These are phyloP conservation scores for Aspergillus niger DNA, from an alignment of 2,329 filamentous ascomycete genomes.

Conservation along the genomic window DNA sequence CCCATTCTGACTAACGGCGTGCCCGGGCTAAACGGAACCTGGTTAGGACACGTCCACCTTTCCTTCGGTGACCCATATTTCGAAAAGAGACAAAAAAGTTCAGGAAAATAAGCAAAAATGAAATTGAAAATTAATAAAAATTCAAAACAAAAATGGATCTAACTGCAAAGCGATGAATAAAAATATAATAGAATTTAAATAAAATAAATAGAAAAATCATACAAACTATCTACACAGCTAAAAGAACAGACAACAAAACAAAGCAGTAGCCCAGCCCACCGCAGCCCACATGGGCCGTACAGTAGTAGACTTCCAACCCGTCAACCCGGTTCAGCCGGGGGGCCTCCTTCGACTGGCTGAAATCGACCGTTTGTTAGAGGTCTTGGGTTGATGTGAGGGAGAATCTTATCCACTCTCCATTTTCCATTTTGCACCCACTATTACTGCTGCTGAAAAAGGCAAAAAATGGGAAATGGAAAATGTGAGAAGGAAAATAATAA, in stretches of 20 bases:
- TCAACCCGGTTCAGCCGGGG: slow-evolving; percentile 34
- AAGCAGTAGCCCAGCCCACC: slow-evolving; percentile 20
- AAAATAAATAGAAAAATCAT: not conserved
- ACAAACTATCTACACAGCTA: not conserved
- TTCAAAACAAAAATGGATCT: not conserved
- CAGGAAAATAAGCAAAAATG: not conserved
- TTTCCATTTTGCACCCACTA: slow-evolving; percentile 6
- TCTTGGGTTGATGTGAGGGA: slow-evolving; percentile 14
- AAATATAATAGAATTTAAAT: not conserved
- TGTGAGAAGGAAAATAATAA: not conserved
- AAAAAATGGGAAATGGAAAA: slow-evolving; percentile 8
- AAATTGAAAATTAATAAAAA: not conserved
- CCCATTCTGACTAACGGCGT: slow-evolving; percentile 23
- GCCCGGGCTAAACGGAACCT: slow-evolving; percentile 12
- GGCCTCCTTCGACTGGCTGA: slow-evolving; percentile 13
- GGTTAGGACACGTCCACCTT: slow-evolving; percentile 20
- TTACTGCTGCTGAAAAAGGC: not conserved
- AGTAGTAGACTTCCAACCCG: slow-evolving; percentile 24
- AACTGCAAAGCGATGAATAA: not conserved
- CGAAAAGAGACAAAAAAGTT: slow-evolving; percentile 1
- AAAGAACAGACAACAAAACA: slow-evolving; percentile 21
- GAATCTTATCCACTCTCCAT: slow-evolving; percentile 8
- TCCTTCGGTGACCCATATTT: slow-evolving; percentile 22
- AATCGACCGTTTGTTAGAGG: slow-evolving; percentile 16
- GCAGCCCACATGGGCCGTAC: slow-evolving; percentile 29